phyloP scores from a whole-genome alignment of 2,329 filamentous ascomycete species.

The Cladosporium sp. region DNA sequence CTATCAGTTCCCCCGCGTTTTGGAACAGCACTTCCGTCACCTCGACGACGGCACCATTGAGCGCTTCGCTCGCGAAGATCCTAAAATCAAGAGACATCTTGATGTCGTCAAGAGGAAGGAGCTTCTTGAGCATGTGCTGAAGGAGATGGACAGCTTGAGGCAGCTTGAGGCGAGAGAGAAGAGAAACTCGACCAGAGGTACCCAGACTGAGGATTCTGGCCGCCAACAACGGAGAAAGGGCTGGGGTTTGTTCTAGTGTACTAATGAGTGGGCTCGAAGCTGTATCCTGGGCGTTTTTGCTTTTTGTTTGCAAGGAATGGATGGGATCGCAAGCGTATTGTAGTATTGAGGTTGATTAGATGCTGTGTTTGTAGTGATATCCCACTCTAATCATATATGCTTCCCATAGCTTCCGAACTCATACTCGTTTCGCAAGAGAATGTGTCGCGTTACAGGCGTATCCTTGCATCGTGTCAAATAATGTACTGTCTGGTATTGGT shows the following conservation, averaged over 20 bases:
- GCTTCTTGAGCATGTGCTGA: slow-evolving; percentile 84
- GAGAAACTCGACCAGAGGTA: slow-evolving; percentile 47
- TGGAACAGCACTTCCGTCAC: slow-evolving; percentile 80
- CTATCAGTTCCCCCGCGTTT: slow-evolving; percentile 89
- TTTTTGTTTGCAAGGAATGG: background rate
- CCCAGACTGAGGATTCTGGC: slow-evolving; percentile 31
- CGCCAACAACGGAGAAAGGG: slow-evolving; percentile 32
- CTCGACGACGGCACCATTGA: slow-evolving; percentile 73
- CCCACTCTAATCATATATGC: slow-evolving; percentile 5
- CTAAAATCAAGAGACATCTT: slow-evolving; percentile 82
- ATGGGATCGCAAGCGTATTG: slow-evolving; percentile 5
- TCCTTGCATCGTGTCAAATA: background rate
- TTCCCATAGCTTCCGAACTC: background rate
- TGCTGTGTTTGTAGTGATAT: background rate
- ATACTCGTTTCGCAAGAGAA: background rate
- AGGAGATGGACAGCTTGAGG: slow-evolving; percentile 91
- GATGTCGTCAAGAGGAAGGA: slow-evolving; percentile 93
- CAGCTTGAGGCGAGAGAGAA: slow-evolving; percentile 77
- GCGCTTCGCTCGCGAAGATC: slow-evolving; percentile 87
- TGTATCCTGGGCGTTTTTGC: background rate
- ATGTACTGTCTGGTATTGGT: background rate
- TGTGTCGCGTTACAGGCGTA: background rate
- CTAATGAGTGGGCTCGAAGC: background rate
- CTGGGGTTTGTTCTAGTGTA: slow-evolving; percentile 36
- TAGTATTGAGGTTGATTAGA: slow-evolving; percentile 2